These are phyloP conservation scores for Nitzschia palea DNA, from an alignment of 108 stramenopile genomes.

Conservation along the genomic window DNA sequence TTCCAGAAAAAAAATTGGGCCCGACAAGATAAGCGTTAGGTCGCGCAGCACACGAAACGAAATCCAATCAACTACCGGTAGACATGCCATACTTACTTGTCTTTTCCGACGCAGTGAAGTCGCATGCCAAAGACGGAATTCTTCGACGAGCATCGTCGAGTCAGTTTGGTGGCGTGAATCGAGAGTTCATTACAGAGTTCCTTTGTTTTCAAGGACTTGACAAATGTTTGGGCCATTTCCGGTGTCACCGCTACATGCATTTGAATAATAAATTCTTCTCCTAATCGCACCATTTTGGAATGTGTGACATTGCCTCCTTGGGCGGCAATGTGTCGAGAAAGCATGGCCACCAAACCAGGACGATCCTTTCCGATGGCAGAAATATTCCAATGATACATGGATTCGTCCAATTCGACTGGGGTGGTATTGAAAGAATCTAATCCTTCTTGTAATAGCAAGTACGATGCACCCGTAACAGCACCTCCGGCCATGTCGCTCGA, in stretches of 20 bases:
- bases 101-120: conserved; percentile 81
- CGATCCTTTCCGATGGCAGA: conserved; percentile 74
- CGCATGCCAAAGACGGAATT: conserved; percentile 59
- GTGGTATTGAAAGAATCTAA: conserved; percentile 65
- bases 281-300: conserved; percentile 81
- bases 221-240: conserved; percentile 33
- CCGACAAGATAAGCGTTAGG: not conserved
- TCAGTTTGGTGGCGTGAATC: conserved; percentile 57
- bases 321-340: conserved; percentile 61
- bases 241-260: conserved; percentile 82
- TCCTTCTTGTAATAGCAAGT: conserved; percentile 65
- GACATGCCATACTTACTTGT: conserved; percentile 49
- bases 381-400: conserved; percentile 65
- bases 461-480: conserved; percentile 67
- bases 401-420: conserved; percentile 69
- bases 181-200: conserved; percentile 40
- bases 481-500: conserved; percentile 72
- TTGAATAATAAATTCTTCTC: conserved; percentile 79
- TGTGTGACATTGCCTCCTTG: conserved; percentile 83
- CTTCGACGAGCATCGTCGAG: conserved; percentile 48
- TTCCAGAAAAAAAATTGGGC: too few relatives aligned
- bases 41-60: not conserved
- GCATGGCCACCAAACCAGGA: conserved; percentile 64
- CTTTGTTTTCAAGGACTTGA: conserved; percentile 35
- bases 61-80: too few relatives aligned